Evolutionary conservation across 2,329 filamentous ascomycete genomes (phyloP).

Genomic region (Hawksworthiomyces lignivorus): DNA sequence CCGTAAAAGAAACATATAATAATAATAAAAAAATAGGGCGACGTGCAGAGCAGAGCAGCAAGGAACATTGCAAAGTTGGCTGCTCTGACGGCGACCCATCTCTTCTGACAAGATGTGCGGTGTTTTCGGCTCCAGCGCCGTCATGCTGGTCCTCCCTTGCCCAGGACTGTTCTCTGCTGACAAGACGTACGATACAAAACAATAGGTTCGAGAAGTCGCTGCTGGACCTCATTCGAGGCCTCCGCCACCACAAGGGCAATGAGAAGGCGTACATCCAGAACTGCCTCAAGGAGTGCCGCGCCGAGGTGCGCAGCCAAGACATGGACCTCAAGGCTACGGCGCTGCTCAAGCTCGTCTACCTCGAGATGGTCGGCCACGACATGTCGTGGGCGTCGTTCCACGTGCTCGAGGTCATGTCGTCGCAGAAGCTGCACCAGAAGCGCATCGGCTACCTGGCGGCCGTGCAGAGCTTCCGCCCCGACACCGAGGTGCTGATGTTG

Average conservation of each 20-base stretch:
- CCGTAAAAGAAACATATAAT: no score
- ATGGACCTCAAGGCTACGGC: conserved; percentile 98
- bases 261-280: conserved; percentile 94
- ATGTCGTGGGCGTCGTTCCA: conserved; percentile 99
- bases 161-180: no score
- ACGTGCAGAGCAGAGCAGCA: no score
- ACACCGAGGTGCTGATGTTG: conserved; percentile 95
- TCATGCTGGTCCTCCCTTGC: no score
- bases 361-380: conserved; percentile 98
- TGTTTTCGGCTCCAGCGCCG: no score
- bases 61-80: no score
- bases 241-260: conserved; percentile 90
- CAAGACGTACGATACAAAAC: no score
- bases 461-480: conserved; percentile 89
- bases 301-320: conserved; percentile 86
- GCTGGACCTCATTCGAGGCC: conserved; percentile 94
- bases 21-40: no score
- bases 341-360: conserved; percentile 88
- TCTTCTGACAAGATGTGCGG: no score
- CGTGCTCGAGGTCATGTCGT: conserved; percentile 98
- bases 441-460: conserved; percentile 90
- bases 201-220: conserved; percentile 97
- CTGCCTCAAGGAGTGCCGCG: conserved; percentile 88
- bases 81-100: no score
- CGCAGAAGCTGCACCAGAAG: conserved; percentile 89